Evolutionary conservation across 2,329 filamentous ascomycete genomes (phyloP), one percentile per base, ranked within the genome.

Genomic region (Sarocladium strictum): DNA sequence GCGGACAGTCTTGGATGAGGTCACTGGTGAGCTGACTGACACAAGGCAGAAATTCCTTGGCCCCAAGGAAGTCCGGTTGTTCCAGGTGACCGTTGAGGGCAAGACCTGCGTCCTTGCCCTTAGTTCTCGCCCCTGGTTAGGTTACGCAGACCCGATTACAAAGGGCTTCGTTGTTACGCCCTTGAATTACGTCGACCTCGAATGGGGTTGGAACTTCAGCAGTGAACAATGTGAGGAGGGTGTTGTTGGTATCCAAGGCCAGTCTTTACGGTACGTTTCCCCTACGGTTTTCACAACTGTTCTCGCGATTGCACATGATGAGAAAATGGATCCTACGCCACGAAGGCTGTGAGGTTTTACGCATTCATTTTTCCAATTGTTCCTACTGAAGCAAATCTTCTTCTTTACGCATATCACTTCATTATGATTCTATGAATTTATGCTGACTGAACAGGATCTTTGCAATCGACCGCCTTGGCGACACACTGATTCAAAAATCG

Each of bases 151-250:
- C 63, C 85, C 89, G 2, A 86, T 92, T 57, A 92, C 88, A 2
- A 90, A 89, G 65, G 86, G 86, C 35, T 96, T 97, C 64, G 90
- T 95, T 72, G 85, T 97, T 61, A 97, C 93, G 1, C 94, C 95
- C 0, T 74, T 99, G 27, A 90, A 89, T 68, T 97, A 96, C 64
- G 85, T 87, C 53, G 85, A 87, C 38, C 81, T 99, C 26, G 91
- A 96, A 69, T 97, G 90, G 78, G 92, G 89, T 3, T 96, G 92
- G 87, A 96, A 94, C 63, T 97, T 99, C 67, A 93, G 89, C 69
- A 96, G 92, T 65, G 90, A 96, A 67, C 89, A 96, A 69, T 96
- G 92, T 64, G 85, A 88, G 41, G 89, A 97, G 71, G 92, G 92
- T 55, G 93, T 97, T 78, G 93, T 97, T 54, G 92, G 91, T 57